phyloP scores from a whole-genome alignment of 2,329 filamentous ascomycete genomes.

The Penicillium sp. region DNA sequence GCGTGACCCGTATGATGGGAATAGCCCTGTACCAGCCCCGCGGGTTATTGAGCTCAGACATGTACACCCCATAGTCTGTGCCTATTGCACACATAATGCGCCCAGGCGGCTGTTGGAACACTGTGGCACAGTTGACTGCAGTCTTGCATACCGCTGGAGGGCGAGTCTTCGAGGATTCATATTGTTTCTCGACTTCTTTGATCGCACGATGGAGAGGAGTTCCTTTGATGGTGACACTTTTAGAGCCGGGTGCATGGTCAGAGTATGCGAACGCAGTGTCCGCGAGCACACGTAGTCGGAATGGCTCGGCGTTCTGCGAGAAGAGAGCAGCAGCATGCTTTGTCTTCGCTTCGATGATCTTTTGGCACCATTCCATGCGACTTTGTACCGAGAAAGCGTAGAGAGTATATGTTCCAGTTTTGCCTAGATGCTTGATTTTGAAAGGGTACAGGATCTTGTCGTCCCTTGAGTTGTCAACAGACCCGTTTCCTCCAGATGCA shows the following conservation, averaged over 20 bases:
- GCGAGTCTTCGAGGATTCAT: slow-evolving; percentile 60
- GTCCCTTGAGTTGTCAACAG: slow-evolving; percentile 61
- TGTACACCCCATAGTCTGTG: slow-evolving; percentile 90
- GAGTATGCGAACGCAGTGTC: slow-evolving; percentile 72
- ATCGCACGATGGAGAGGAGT: slow-evolving; percentile 92
- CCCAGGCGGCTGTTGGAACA: slow-evolving; percentile 76
- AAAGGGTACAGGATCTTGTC: slow-evolving; percentile 90
- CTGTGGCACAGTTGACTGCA: slow-evolving; percentile 86
- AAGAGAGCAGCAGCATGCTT: slow-evolving; percentile 84
- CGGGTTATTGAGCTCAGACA: slow-evolving; percentile 83
- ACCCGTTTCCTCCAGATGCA: slow-evolving; percentile 56
- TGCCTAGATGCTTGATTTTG: slow-evolving; percentile 90
- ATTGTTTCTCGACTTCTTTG: slow-evolving; percentile 76
- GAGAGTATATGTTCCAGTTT: slow-evolving; percentile 80
- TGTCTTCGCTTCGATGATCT: slow-evolving; percentile 93
- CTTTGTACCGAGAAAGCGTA: slow-evolving; percentile 75
- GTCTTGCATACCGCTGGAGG: slow-evolving; percentile 79
- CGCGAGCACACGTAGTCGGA: slow-evolving; percentile 85
- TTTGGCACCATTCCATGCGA: slow-evolving; percentile 84
- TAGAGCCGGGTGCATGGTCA: slow-evolving; percentile 54
- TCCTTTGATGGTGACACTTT: slow-evolving; percentile 76
- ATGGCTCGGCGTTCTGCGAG: slow-evolving; percentile 92
- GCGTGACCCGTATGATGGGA: slow-evolving; percentile 72
- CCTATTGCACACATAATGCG: slow-evolving; percentile 89
- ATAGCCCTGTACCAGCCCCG: slow-evolving; percentile 89